phyloP scores from a whole-genome alignment of 2,329 filamentous ascomycete genomes.

The Epicoccum sorghinum region DNA sequence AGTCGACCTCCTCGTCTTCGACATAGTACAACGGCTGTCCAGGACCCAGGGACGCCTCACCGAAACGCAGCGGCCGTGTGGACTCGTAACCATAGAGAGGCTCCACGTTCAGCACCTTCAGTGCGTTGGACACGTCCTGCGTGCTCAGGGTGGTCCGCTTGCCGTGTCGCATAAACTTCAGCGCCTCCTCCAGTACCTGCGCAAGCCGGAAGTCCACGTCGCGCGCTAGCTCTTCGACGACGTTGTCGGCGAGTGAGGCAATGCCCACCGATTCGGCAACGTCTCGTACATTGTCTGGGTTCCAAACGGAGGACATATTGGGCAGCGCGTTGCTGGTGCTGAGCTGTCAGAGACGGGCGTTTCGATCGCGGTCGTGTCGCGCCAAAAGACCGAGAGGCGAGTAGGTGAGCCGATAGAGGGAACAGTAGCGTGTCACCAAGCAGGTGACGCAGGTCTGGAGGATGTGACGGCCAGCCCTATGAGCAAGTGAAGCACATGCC shows the following conservation, averaged over 20 bases:
- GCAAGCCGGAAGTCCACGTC: constrained; percentile 95
- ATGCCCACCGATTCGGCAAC: constrained; percentile 97
- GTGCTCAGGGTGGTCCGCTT: constrained; percentile 87
- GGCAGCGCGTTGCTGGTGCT: constrained; percentile 14
- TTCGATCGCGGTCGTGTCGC: constrained; percentile 13
- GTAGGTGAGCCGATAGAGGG: constrained; percentile 23
- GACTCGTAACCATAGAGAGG: constrained; percentile 97
- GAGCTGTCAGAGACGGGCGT: constrained; percentile 19
- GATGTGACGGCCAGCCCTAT: constrained; percentile 42
- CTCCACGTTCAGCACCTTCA: constrained; percentile 88
- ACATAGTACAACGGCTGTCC: constrained; percentile 96
- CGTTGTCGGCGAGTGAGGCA: constrained; percentile 78
- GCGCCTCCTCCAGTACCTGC: constrained; percentile 89
- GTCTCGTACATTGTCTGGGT: constrained; percentile 92
- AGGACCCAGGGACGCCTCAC: constrained; percentile 90
- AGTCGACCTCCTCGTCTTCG: constrained; percentile 97
- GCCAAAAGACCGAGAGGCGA: constrained; percentile 18
- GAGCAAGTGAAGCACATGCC: constrained; percentile 36
- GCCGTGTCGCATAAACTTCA: constrained; percentile 94
- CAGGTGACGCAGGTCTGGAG: constrained; percentile 34
- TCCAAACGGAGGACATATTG: constrained; percentile 73
- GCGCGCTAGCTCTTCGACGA: constrained; percentile 83
- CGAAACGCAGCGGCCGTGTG: constrained; percentile 84
- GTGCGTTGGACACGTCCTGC: constrained; percentile 84
- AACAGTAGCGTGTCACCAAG: constrained; percentile 33